Evolutionary conservation across 345 rosid species (phyloP).

Genomic region (Bruguiera sexangula): DNA sequence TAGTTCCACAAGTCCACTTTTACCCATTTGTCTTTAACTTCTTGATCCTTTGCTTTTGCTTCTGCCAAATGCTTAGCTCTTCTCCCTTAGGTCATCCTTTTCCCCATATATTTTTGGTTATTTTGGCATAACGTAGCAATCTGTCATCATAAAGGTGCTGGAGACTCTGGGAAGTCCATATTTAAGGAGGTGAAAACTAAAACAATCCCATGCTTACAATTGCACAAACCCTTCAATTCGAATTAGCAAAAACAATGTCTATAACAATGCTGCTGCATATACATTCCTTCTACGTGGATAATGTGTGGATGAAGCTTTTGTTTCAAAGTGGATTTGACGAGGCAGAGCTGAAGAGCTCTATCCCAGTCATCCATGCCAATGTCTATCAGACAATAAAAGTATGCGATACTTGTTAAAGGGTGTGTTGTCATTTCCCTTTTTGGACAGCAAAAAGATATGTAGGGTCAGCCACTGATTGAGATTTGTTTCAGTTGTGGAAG

Average conservation of each 20-base stretch:
- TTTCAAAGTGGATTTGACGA: constrained; percentile 97
- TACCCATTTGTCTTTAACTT: background rate
- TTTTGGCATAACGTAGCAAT: constrained; percentile 2
- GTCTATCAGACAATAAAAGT: constrained; percentile 98
- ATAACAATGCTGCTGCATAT: constrained; percentile 2
- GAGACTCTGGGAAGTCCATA: constrained; percentile 96
- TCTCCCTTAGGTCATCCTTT: constrained; percentile 6
- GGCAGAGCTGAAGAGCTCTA: constrained; percentile 76
- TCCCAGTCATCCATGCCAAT: constrained; percentile 91
- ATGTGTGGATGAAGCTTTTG: constrained; percentile 80
- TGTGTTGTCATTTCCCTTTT: constrained; percentile 70
- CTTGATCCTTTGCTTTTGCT: background rate
- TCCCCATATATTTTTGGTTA: background rate
- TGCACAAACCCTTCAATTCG: background rate
- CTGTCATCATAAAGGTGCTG: constrained; percentile 60
- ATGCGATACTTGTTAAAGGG: constrained; percentile 62
- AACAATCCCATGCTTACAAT: constrained; percentile 4
- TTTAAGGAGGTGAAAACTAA: constrained; percentile 78
- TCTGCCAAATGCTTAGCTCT: background rate
- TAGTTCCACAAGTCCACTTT: background rate
- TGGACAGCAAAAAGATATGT: constrained; percentile 25
- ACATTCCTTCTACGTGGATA: constrained; percentile 2
- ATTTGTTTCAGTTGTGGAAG: background rate
- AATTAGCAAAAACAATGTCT: no score
- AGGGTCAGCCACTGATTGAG: constrained; percentile 23